Percentiles rank a stretch among this genome's conserved stretches.
Conservation (phyloP, 345 rosid species). For the Carallia brachiata region DNA sequence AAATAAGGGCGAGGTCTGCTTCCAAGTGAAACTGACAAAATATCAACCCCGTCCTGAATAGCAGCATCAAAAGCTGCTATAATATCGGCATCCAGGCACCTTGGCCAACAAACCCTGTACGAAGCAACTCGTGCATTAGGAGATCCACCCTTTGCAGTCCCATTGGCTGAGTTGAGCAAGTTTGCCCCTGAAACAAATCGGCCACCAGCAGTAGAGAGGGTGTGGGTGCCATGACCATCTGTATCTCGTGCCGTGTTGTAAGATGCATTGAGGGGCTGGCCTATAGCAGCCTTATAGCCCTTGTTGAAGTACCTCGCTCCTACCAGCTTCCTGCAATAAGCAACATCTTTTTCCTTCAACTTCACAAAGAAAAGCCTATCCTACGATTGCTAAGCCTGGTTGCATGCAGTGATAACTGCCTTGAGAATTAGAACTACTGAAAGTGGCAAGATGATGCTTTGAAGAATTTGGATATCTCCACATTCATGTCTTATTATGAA, state of each 20-base stretch:
- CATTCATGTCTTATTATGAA: too few relatives aligned
- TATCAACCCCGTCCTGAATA: constrained; percentile 51
- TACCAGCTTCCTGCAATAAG: constrained; percentile 48
- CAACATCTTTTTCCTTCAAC: background rate
- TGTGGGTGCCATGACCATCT: constrained; percentile 58
- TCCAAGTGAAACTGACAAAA: constrained; percentile 50
- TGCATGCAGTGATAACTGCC: too few relatives aligned
- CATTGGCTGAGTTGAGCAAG: too few relatives aligned
- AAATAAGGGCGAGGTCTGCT: background rate
- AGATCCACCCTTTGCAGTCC: too few relatives aligned
- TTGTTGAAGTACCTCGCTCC: constrained; percentile 66
- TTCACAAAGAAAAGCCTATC: background rate
- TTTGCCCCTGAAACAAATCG: constrained; percentile 36
- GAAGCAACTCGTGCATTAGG: too few relatives aligned
- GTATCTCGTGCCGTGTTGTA: constrained; percentile 35
- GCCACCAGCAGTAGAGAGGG: constrained; percentile 65
- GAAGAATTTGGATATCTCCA: too few relatives aligned
- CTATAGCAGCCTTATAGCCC: constrained; percentile 38
- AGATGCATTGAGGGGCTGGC: constrained; percentile 29
- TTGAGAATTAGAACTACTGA: background rate
- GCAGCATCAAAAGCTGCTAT: constrained; percentile 58
- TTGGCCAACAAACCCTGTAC: too few relatives aligned
- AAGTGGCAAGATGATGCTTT: background rate
- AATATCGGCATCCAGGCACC: constrained; percentile 53
- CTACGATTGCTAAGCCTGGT: too few relatives aligned